phyloP scores from a whole-genome alignment of 1,284 basidiomycete genomes.

The Ustilago nuda region DNA sequence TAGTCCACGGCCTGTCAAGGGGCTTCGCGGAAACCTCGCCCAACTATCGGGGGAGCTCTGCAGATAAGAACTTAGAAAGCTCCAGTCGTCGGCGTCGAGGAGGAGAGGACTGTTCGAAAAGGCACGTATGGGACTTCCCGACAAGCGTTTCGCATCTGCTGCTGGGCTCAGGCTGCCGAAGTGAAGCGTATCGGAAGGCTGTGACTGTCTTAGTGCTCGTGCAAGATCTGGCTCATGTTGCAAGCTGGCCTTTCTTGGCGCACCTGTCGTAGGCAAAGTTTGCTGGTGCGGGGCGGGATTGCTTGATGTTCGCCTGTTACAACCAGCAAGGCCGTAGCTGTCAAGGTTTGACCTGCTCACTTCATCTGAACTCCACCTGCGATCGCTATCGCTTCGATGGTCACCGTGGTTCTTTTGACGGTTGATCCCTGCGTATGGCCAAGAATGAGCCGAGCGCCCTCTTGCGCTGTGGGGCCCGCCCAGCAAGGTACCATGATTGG shows the following conservation, averaged over 20 bases:
- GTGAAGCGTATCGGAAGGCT: background rate
- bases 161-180: background rate
- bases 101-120: background rate
- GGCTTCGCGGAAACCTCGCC: background rate
- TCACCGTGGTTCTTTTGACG: background rate
- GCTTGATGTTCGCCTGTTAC: background rate
- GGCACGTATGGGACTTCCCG: background rate
- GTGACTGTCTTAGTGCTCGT: background rate
- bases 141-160: background rate
- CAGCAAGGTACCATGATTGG: background rate
- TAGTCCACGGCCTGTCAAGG: conserved; percentile 4
- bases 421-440: background rate
- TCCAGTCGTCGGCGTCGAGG: conserved; percentile 4
- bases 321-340: background rate
- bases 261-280: background rate
- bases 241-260: background rate
- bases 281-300: background rate
- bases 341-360: background rate
- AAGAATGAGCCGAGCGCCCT: background rate
- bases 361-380: background rate
- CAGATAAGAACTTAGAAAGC: conserved; percentile 5
- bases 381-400: background rate
- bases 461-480: background rate
- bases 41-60: background rate
- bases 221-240: background rate